A percentile compares a stretch with the other conserved stretches of the same genome.
These are phyloP conservation scores for Leishmania braziliensis DNA, from an alignment of 208 protist genomes.

Conservation along the genomic window DNA sequence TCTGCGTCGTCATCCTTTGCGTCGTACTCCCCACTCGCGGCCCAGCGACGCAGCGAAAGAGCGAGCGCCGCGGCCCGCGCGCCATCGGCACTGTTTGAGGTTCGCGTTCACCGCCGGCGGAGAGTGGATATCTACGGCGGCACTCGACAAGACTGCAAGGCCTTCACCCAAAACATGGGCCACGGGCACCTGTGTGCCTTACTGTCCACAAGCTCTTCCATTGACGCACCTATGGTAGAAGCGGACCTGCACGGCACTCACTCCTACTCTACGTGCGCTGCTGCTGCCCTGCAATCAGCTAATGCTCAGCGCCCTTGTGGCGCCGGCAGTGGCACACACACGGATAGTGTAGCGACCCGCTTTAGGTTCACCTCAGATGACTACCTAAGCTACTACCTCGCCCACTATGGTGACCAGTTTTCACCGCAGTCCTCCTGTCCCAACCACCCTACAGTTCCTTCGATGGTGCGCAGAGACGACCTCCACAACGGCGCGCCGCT, in stretches of 20 bases:
- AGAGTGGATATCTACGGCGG: background rate
- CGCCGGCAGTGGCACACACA: background rate
- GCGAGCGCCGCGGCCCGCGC: background rate
- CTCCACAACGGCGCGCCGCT: background rate
- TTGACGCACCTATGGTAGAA: background rate
- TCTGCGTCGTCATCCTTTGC: slow-evolving; percentile 9
- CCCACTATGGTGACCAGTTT: slow-evolving; percentile 11
- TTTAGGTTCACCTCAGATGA: slow-evolving; percentile 4
- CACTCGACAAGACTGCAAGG: background rate
- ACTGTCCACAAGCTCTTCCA: background rate
- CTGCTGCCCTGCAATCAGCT: background rate
- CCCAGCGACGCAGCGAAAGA: background rate
- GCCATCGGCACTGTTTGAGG: slow-evolving; percentile 8
- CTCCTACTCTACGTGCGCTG: background rate
- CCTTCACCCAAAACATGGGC: background rate
- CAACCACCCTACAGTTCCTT: background rate
- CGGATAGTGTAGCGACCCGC: background rate
- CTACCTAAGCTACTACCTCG: slow-evolving; percentile 26
- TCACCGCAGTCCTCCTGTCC: background rate
- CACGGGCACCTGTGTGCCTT: background rate
- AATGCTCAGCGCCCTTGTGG: background rate
- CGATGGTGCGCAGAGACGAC: background rate
- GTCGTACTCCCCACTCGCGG: slow-evolving; percentile 9
- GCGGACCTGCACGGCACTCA: background rate
- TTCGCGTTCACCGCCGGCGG: slow-evolving; percentile 7